Evolutionary conservation across 768 basidiomycete species (phyloP).

Genomic region (Cantharellus anzutake): DNA sequence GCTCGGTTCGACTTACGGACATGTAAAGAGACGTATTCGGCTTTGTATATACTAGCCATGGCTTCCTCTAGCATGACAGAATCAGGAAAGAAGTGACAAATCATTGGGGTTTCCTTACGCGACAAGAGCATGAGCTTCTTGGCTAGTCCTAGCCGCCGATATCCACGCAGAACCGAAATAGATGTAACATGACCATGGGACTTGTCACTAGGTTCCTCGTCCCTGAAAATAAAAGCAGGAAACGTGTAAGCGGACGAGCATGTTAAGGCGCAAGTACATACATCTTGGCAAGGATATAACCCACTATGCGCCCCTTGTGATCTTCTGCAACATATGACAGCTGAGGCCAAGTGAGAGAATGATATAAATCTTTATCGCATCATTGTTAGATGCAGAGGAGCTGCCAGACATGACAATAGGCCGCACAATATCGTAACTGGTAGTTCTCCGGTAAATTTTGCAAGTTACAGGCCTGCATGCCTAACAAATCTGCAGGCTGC

Average conservation of each 20-base stretch:
- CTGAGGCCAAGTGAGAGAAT: constrained; percentile 29
- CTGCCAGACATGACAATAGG: no score
- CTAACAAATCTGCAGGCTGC: constrained; percentile 25
- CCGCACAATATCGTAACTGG: constrained; percentile 12
- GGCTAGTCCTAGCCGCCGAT: constrained; percentile 79
- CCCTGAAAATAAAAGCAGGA: constrained; percentile 16
- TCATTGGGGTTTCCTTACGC: constrained; percentile 32
- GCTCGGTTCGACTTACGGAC: constrained; percentile 92
- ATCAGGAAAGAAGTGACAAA: neutral
- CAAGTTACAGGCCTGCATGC: constrained; percentile 30
- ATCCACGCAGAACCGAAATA: constrained; percentile 81
- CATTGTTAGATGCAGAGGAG: neutral
- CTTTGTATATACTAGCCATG: constrained; percentile 76
- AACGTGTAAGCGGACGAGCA: neutral
- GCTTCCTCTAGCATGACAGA: constrained; percentile 46
- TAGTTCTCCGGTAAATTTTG: constrained; percentile 28
- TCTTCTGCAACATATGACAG: constrained; percentile 29
- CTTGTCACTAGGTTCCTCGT: constrained; percentile 37
- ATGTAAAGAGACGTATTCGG: constrained; percentile 70
- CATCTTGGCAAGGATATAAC: constrained; percentile 32
- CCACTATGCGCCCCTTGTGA: constrained; percentile 25
- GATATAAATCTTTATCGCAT: constrained; percentile 23
- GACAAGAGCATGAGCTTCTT: constrained; percentile 88
- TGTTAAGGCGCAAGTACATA: constrained; percentile 10
- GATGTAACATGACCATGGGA: constrained; percentile 88